Base-by-base conservation (phyloP, 805 yeast genomes). In the Candida dendrica region DNA sequence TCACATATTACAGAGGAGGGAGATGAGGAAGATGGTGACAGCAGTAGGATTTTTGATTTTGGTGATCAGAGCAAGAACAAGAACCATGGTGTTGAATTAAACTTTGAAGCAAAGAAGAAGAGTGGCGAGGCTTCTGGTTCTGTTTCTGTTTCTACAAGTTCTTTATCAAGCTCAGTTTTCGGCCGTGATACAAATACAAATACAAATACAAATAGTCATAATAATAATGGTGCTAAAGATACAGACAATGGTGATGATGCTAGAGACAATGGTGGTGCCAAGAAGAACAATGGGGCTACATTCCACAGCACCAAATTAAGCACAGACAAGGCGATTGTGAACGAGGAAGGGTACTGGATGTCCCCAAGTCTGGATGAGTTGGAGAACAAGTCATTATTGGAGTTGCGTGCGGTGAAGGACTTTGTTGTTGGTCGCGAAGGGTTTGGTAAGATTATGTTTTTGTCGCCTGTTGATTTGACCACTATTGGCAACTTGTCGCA, bases 301-400 rank as follows among this genome's bases (percentile, higher is more conserved):
- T n/a, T n/a, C n/a, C n/a, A n/a, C n/a, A n/a, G n/a, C n/a, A n/a
- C n/a, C n/a, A n/a, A n/a, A n/a, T n/a, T n/a, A n/a, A n/a, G n/a
- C n/a, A 17, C 13, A 17, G 22, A 27, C 13, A 14, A 9, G n/a
- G 16, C 9, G 10, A 24, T 24, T 26, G 44, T 49, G 24, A 56
- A 82, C 40, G 80, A 79, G 13, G 76, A 84, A 38, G 96, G 90
- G 6, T 93, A 90, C 64, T 93, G 93, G 86, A 82, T 81, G 41
- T 76, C 85, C 6, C 98, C 98, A 15, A 69, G 88, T 3, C 55
- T 82, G 32, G 74, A 79, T 5, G 79, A 79, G 38, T 65, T 93
- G 40, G 71, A 74, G 42, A 62, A 69, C 15, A 69, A 76, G 72
- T 60, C 87, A 0, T 67, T 85, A 32, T 63, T 77, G 9, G 82